These are phyloP conservation scores for Phytophthora colocasiae DNA, from an alignment of 352 stramenopile species.

Conservation along the genomic window DNA sequence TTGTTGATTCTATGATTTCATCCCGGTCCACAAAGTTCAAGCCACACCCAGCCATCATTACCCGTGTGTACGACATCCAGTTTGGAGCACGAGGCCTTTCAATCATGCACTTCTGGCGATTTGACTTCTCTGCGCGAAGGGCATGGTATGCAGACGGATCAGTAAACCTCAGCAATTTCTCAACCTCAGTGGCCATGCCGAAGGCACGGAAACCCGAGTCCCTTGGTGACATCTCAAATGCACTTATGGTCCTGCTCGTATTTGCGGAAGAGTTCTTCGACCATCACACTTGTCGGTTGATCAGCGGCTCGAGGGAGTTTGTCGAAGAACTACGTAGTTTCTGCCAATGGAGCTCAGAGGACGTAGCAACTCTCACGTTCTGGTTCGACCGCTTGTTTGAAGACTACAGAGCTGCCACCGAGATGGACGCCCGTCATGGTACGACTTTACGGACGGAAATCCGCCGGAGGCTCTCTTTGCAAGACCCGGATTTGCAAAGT, in stretches of 20 bases:
- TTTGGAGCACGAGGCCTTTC: constrained; percentile 11
- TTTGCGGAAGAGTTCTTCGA: constrained; percentile 22
- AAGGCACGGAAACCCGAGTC: neutral
- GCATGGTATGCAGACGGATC: constrained; percentile 21
- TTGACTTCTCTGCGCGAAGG: constrained; percentile 18
- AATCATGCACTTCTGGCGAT: constrained; percentile 17
- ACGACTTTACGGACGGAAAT: neutral
- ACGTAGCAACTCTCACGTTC: constrained; percentile 1
- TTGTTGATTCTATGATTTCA: constrained; percentile 21
- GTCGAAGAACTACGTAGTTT: constrained; percentile 8
- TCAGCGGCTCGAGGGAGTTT: neutral
- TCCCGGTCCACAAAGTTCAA: constrained; percentile 23
- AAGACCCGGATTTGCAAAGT: constrained; percentile 11
- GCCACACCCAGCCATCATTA: constrained; percentile 18
- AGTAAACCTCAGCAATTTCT: constrained; percentile 19
- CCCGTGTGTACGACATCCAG: constrained; percentile 9
- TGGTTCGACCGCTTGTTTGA: constrained; percentile 11
- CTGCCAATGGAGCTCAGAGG: neutral
- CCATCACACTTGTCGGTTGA: neutral
- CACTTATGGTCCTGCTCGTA: constrained; percentile 10
- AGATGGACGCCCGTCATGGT: neutral
- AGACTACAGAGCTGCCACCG: constrained; percentile 1
- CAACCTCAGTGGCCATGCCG: neutral
- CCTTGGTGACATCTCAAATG: constrained; percentile 12
- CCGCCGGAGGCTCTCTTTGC: neutral